A percentile compares a stretch with the other conserved stretches of the same genome.
These are phyloP conservation scores for Chaetoscypha palmicola DNA, from an alignment of 2,329 filamentous ascomycete species.

Conservation along the genomic window DNA sequence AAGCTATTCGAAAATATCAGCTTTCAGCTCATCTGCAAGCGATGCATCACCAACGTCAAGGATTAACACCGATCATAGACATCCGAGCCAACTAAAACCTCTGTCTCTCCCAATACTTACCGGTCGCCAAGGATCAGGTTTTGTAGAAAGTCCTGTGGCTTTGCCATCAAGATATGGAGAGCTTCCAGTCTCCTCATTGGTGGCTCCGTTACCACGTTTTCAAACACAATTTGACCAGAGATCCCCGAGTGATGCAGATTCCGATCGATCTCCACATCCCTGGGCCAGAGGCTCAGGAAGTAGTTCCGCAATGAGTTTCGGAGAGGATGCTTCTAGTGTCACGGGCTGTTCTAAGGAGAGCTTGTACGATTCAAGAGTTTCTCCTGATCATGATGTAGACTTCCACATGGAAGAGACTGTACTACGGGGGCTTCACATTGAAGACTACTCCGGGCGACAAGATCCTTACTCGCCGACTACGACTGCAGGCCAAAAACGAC, in stretches of 20 bases:
- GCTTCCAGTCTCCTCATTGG: slow-evolving; percentile 25
- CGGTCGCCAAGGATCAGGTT: slow-evolving; percentile 19
- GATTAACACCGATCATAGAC: slow-evolving; percentile 25
- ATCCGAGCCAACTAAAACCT: slow-evolving; percentile 29
- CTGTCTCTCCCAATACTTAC: slow-evolving; percentile 30
- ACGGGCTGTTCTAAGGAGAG: slow-evolving; percentile 49
- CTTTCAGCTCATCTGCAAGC: slow-evolving; percentile 28
- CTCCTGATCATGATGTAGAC: slow-evolving; percentile 34
- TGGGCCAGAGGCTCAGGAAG: slow-evolving; percentile 39
- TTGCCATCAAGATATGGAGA: slow-evolving; percentile 26
- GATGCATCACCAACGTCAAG: slow-evolving; percentile 31
- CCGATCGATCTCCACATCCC: slow-evolving; percentile 26
- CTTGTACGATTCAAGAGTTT: slow-evolving; percentile 52
- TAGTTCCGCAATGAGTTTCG: slow-evolving; percentile 34
- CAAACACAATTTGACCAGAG: slow-evolving; percentile 25
- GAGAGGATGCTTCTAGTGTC: slow-evolving; percentile 44
- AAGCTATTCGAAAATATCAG: slow-evolving; percentile 18
- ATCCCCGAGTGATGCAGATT: slow-evolving; percentile 29
- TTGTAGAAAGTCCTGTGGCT: slow-evolving; percentile 27
- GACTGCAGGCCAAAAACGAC: slow-evolving; percentile 52
- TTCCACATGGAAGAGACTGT: slow-evolving; percentile 47
- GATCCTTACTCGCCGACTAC: slow-evolving; percentile 27
- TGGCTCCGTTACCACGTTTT: too few relatives aligned
- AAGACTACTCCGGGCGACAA: slow-evolving; percentile 38
- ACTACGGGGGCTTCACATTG: slow-evolving; percentile 45